Percentiles rank a stretch among this genome's conserved stretches.
These are phyloP conservation scores for Pythium insidiosum DNA, from an alignment of 352 stramenopile genomes.

Conservation along the genomic window DNA sequence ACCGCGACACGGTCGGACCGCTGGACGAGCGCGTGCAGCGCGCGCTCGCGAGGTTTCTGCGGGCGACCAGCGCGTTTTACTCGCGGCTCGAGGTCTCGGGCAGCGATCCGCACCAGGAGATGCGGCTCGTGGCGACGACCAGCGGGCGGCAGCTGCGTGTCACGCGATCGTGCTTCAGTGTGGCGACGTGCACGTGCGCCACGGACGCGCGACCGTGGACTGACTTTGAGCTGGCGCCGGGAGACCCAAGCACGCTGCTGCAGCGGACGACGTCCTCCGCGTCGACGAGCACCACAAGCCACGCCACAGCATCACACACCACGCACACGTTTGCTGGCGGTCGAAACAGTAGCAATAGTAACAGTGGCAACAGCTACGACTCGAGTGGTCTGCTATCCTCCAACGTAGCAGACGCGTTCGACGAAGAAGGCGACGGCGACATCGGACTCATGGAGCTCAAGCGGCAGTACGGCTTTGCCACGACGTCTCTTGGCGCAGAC, in stretches of 20 bases:
- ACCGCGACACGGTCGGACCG: conserved; percentile 41
- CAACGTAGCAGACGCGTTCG: too few relatives aligned
- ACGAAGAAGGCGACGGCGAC: conserved; percentile 6
- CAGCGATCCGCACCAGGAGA: conserved; percentile 44
- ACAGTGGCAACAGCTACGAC: too few relatives aligned
- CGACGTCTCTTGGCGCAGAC: conserved; percentile 1
- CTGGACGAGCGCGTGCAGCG: conserved; percentile 42
- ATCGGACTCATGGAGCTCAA: conserved; percentile 60
- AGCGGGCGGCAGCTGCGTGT: conserved; percentile 5
- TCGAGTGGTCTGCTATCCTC: too few relatives aligned
- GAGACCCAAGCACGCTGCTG: conserved; percentile 1
- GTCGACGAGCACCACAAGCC: not conserved
- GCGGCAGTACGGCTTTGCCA: conserved; percentile 49
- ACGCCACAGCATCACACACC: not conserved
- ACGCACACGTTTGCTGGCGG: too few relatives aligned
- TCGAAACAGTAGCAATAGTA: too few relatives aligned
- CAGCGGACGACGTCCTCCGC: too few relatives aligned
- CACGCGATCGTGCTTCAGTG: conserved; percentile 32
- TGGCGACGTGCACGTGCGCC: conserved; percentile 30
- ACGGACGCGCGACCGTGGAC: conserved; percentile 47
- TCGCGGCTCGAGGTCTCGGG: conserved; percentile 37
- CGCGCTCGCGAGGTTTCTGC: conserved; percentile 32
- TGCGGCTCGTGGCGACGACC: conserved; percentile 14
- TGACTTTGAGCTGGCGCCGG: conserved; percentile 26
- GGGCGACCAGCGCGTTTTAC: conserved; percentile 33